These are phyloP conservation scores for Podaxis sp. DNA, from an alignment of 768 basidiomycete species.

Conservation along the genomic window DNA sequence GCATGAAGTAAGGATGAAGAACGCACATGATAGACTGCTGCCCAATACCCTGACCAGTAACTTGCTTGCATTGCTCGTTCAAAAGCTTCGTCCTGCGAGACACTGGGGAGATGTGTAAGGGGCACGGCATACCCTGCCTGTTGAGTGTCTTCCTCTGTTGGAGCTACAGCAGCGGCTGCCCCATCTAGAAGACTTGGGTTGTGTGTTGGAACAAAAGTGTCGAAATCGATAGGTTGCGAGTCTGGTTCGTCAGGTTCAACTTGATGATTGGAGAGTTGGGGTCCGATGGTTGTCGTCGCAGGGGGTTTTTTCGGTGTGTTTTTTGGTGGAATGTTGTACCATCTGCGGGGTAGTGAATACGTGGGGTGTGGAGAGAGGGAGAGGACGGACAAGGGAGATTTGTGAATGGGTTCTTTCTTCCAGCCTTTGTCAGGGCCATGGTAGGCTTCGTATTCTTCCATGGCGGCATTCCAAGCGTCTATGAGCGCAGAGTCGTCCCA, in stretches of 20 bases:
- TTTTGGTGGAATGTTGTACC: conserved; percentile 66
- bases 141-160: conserved; percentile 4
- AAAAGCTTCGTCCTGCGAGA: conserved; percentile 67
- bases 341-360: conserved; percentile 37
- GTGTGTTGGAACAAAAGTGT: conserved; percentile 66
- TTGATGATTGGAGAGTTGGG: not conserved
- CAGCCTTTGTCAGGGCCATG: conserved; percentile 69
- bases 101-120: not conserved
- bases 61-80: conserved; percentile 69
- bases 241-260: conserved; percentile 31
- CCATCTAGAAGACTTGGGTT: conserved; percentile 49
- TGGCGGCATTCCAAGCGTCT: conserved; percentile 81
- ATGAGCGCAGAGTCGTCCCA: conserved; percentile 87
- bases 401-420: conserved; percentile 67
- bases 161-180: conserved; percentile 19
- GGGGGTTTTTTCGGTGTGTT: conserved; percentile 21
- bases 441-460: conserved; percentile 72
- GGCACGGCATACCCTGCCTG: not conserved
- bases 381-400: conserved; percentile 62
- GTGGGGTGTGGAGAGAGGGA: not conserved
- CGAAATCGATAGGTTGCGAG: conserved; percentile 63
- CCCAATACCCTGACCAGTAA: conserved; percentile 90
- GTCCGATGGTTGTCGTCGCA: not conserved
- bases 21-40: conserved; percentile 76
- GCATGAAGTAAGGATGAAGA: not conserved